Base-by-base conservation (phyloP, 164 flowering plant species). In the Hamamelis virginiana region DNA sequence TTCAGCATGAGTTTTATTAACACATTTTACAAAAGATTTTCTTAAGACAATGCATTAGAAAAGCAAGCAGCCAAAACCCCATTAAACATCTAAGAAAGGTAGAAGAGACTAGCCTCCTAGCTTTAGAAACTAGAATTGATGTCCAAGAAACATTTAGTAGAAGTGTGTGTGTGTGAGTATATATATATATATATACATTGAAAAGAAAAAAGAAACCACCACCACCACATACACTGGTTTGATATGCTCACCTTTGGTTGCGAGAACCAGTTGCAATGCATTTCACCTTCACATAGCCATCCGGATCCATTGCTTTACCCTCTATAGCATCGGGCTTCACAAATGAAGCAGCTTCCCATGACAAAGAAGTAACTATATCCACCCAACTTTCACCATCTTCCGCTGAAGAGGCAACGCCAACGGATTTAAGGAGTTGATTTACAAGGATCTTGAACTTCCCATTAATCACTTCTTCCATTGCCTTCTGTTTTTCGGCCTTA, bases 301-400 rank as follows among this genome's bases (percentile, higher is more conserved):
- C 80, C 12, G 86, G 93, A 80, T 89, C 91, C 85, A 88, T 79
- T 61, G 84, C 79, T 69, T 85, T 90, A 23, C 88, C 86, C 65
- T 80, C 88, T 69, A 57, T 56, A 22, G 86, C 78, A 67, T 79
- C 91, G 68, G 89, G 92, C 78, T 83, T 93, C 68, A 93, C 75
- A 78, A 86, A 87, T 41, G 74, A 76, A 45, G 97, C 98, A 70
- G 99, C 98, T 76, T 89, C 87, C 99, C 97, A 93, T 26, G 95
- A 87, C 70, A 96, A 80, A 64, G 83, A 81, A 72, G 89, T 77
- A 69, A 96, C 88, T 72, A 88, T 80, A 66, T 93, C 92, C 23
- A 81, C 82, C 99, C 99, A 96, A 76, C 64, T 86, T 70, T 81
- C 85, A 73, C 76, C 85, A 66, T 78, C 81, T 27, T 80, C 76